Base-by-base conservation (phyloP, 352 stramenopile species). In the Phytopythium helicoides region DNA sequence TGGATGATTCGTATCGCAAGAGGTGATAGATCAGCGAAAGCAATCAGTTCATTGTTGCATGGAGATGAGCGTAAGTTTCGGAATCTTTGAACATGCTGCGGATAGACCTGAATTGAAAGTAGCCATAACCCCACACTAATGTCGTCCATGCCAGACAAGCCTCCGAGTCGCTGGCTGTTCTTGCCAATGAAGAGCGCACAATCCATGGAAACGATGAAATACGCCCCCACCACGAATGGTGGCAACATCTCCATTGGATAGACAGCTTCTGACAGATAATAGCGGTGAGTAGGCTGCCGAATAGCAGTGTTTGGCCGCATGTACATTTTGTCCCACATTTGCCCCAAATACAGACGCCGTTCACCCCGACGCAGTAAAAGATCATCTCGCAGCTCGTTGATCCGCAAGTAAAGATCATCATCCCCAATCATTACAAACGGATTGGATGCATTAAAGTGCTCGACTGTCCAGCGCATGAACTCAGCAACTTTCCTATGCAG, bases 81-180 rank as follows among this genome's bases (percentile, higher is more conserved):
- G 37, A 90, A 81, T 6, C 54, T 33, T 15, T 56, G 23, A 0
- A 80, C 19, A 42, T 88, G 72, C n/a, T 66, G 28, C 1, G 71
- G 54, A 15, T 70, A 64, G 0, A 87, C 73, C 42, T 86, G 65
- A 4, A 81, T 64, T 4, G 54, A 61, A 6, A 81, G 52, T 47
- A 87, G 37, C 79, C 76, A 89, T 11, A 82, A 48, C 21, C 67
- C 68, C 16, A 88, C 51, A 1, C 71, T 83, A 33, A 87, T 75
- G 52, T 88, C 79, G 42, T 90, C 79, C 16, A 88, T 56, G 0
- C 54, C 60, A 3, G 49, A 61, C 3, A 85, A 42, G 11, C 40
- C 55, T 2, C 50, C 49, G 23, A 76, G 23, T 22, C 25, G 64
- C 31, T 51, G 53, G 19, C 48, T 50, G 18, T 83, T 85, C 22